phyloP scores from a whole-genome alignment of 176 grass and related monocot genomes.

The Olyra latifolia region DNA sequence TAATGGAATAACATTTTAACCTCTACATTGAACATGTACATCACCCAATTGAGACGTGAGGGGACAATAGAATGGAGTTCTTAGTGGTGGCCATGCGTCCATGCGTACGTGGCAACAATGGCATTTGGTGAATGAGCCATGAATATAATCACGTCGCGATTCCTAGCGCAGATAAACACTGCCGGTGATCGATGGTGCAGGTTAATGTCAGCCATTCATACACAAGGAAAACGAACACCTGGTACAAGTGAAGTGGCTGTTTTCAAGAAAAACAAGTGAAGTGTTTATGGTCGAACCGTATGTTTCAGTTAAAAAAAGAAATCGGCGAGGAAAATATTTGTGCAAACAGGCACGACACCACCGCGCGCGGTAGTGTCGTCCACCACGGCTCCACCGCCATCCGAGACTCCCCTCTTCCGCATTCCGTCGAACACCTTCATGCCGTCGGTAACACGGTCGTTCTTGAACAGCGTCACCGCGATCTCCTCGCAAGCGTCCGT shows the following conservation, averaged over 20 bases:
- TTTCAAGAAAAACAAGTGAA: too few species aligned
- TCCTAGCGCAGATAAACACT: neutral
- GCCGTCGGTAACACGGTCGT: constrained; percentile 60
- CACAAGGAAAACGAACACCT: neutral
- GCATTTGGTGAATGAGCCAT: neutral
- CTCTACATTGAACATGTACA: too few species aligned
- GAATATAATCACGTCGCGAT: neutral
- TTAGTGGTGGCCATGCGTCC: too few species aligned
- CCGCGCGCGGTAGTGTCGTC: constrained; percentile 47
- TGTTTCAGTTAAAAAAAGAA: too few species aligned
- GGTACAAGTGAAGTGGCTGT: neutral
- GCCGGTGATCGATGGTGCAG: neutral
- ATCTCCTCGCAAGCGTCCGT: constrained; percentile 66
- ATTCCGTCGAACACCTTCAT: constrained; percentile 67
- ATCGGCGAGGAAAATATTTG: too few species aligned
- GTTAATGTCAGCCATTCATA: neutral
- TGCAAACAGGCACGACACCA: constrained; percentile 64
- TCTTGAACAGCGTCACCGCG: constrained; percentile 70
- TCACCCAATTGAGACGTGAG: too few species aligned
- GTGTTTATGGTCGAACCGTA: too few species aligned
- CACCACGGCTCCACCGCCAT: constrained; percentile 26
- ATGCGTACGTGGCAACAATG: too few species aligned
- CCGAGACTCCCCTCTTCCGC: constrained; percentile 34
- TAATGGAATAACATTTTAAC: too few species aligned
- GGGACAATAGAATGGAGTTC: too few species aligned